These are phyloP conservation scores for Celoporthe dispersa DNA, from an alignment of 2,329 filamentous ascomycete genomes.

Conservation along the genomic window DNA sequence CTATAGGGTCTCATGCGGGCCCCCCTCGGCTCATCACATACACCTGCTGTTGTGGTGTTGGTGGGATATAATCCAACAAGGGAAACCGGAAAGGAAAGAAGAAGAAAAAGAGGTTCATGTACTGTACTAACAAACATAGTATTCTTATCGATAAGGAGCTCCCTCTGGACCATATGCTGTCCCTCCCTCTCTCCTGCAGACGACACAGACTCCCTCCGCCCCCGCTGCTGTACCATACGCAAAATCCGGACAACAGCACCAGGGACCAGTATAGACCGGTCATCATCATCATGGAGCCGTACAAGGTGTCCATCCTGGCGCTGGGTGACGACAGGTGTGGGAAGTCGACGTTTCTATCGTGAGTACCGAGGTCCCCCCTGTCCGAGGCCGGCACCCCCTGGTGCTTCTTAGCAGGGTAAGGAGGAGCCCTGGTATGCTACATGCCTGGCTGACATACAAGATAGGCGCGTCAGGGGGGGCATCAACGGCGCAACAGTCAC, in stretches of 20 bases:
- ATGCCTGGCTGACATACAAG: constrained; percentile 16
- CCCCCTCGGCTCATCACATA: constrained; percentile 21
- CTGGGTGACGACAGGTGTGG: constrained; percentile 64
- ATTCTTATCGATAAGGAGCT: constrained; percentile 32
- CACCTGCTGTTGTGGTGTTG: neutral
- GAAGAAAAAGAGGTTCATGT: neutral
- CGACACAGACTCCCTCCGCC: neutral
- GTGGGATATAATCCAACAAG: too few relatives aligned
- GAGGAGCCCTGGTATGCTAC: neutral
- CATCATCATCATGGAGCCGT: constrained; percentile 48
- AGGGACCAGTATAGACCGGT: constrained; percentile 26
- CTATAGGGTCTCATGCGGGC: constrained; percentile 22
- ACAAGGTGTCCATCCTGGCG: constrained; percentile 57
- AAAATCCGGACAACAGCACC: neutral
- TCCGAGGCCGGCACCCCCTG: constrained; percentile 18
- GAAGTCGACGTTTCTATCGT: constrained; percentile 67
- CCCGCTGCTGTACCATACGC: neutral
- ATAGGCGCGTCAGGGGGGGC: constrained; percentile 57
- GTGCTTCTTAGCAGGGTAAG: too few relatives aligned
- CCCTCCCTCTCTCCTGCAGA: neutral
- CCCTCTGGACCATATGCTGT: neutral
- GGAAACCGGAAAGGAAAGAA: too few relatives aligned
- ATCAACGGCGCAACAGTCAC: constrained; percentile 35
- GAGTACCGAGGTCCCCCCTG: constrained; percentile 40
- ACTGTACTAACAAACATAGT: neutral